Conservation (phyloP, 2,329 filamentous ascomycete genomes). For the Hymenoscyphus fraxineus region DNA sequence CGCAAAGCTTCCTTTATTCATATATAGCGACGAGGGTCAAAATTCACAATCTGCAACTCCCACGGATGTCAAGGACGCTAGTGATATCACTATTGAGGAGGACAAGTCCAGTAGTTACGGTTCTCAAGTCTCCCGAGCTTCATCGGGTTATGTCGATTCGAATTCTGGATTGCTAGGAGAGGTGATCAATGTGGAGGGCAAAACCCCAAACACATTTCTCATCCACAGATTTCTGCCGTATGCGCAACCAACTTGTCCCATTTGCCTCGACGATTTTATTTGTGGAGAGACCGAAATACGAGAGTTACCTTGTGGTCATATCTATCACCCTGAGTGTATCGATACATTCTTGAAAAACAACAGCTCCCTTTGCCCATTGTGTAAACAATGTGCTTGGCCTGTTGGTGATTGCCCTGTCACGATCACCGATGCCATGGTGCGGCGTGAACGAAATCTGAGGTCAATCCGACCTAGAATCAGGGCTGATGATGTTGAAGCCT, state of each 20-base stretch:
- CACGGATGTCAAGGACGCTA: background rate
- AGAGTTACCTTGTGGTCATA: conserved; percentile 84
- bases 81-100: background rate
- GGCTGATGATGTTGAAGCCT: conserved; percentile 18
- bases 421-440: conserved; percentile 83
- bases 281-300: conserved; percentile 69
- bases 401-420: conserved; percentile 57
- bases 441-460: conserved; percentile 68
- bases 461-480: conserved; percentile 35
- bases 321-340: conserved; percentile 90
- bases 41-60: conserved; percentile 37
- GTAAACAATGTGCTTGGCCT: conserved; percentile 80
- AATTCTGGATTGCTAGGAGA: background rate
- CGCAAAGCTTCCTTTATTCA: conserved; percentile 72
- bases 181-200: conserved; percentile 1
- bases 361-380: conserved; percentile 86
- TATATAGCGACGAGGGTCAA: conserved; percentile 61
- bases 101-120: background rate
- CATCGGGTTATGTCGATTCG: background rate
- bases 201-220: conserved; percentile 14
- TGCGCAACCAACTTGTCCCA: conserved; percentile 80
- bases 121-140: conserved; percentile 5
- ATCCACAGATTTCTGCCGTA: conserved; percentile 43
- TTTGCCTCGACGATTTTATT: conserved; percentile 80
- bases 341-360: conserved; percentile 75